Conservation (phyloP, 2,329 filamentous ascomycete genomes). For the Claviceps purpurea region DNA sequence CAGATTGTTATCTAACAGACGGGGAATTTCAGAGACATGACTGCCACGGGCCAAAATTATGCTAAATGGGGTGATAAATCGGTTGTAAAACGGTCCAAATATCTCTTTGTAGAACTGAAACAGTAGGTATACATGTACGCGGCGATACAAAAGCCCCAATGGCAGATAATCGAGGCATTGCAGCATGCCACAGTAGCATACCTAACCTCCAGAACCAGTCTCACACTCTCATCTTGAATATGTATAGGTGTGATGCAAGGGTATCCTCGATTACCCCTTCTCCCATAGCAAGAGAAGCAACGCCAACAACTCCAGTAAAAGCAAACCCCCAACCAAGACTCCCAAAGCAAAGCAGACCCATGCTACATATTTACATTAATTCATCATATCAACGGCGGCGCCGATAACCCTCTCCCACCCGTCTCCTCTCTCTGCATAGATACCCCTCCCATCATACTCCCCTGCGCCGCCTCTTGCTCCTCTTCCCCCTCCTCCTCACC, state of each 20-base stretch:
- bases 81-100: no score
- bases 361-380: neutral
- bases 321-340: neutral
- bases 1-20: no score
- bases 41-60: no score
- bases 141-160: no score
- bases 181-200: neutral
- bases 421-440: conserved; percentile 26
- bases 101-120: no score
- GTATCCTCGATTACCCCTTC: neutral
- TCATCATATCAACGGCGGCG: conserved; percentile 15
- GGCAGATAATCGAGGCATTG: no score
- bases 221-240: neutral
- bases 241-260: neutral
- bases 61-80: no score
- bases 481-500: conserved; percentile 20
- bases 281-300: neutral
- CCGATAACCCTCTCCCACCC: conserved; percentile 13
- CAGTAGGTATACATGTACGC: no score
- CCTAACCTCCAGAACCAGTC: neutral
- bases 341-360: neutral
- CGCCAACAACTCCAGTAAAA: neutral
- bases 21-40: no score
- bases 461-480: conserved; percentile 7
- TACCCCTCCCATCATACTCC: conserved; percentile 22